Base-by-base conservation (phyloP, 352 stramenopile species). In the Pythium phragmitis region DNA sequence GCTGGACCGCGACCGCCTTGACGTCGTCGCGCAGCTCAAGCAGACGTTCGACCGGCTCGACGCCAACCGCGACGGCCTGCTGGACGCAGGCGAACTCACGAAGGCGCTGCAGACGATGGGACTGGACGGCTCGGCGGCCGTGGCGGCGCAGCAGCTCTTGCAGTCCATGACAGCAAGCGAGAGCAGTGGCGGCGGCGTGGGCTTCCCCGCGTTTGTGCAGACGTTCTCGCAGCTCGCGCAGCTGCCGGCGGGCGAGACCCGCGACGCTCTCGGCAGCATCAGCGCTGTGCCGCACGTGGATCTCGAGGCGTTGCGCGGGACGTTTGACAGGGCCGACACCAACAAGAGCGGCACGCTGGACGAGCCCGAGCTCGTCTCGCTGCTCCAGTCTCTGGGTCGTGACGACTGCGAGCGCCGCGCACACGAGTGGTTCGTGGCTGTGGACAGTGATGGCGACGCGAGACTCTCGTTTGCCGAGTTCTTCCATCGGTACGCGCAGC, bases 21-120 rank as follows among this genome's bases (percentile, higher is more conserved):
- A 79, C 9, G 72, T 88, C 16, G 75, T 92, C 8, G 81, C 78
- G 0, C 70, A 82, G 41, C 73, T 94, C 43, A 92, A 92, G 60
- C 68, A 66, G 4, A 87, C 77, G 6, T 93, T 93, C 34, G 82
- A 91, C 30, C 77, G 74, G 2, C 60, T 91, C 2, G 82, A 94
- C 58, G 57, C 47, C 12, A 84, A 94, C 63, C 62, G 69, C 17
- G 79, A 91, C 46, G 81, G 82, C 0, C 75, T 74, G 28, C 56
- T 94, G 12, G 80, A 90, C 60, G 82, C 87, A 41, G 48, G 23
- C 0, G 72, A 87, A 43, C 60, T 90, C 3, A 77, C 76, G 8
- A 60, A 74, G 26, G 80, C 82, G 2, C 59, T 92, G 2, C 66
- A 52, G 3, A 26, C 56, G n/a, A 61, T 90, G 14, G 63, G 57